phyloP scores from a whole-genome alignment of 2,329 filamentous ascomycete species.

The Trichophyton benhamiae region DNA sequence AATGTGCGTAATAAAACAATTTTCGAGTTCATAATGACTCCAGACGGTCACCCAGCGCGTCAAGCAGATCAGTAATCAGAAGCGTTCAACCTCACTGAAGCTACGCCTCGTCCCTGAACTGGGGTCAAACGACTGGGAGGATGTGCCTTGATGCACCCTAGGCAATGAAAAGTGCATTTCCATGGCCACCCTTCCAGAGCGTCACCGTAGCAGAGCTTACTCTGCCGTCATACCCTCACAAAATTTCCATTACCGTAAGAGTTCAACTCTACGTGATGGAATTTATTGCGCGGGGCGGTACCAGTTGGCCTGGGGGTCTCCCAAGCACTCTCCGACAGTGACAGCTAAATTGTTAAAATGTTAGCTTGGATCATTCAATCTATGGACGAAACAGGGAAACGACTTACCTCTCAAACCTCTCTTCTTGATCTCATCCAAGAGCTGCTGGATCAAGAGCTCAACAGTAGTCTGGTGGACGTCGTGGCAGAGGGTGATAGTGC shows the following conservation, averaged over 20 bases:
- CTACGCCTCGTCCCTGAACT: not conserved
- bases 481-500: conserved; percentile 2
- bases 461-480: conserved; percentile 8
- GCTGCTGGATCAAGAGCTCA: conserved; percentile 5
- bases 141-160: not conserved
- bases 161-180: not conserved
- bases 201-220: not conserved
- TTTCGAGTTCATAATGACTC: not conserved
- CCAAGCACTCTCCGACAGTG: conserved; percentile 9
- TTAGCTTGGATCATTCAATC: not conserved
- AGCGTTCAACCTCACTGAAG: not conserved
- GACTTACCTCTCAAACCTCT: conserved; percentile 5
- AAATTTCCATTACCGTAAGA: not conserved
- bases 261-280: not conserved
- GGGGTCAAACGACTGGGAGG: not conserved
- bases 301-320: conserved; percentile 8
- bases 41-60: not conserved
- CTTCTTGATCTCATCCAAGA: conserved; percentile 7
- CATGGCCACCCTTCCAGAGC: not conserved
- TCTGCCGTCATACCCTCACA: not conserved
- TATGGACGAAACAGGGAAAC: not conserved
- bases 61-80: not conserved
- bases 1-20: not conserved
- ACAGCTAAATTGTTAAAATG: conserved; percentile 2
- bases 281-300: conserved; percentile 1